Base-by-base conservation (phyloP, 2,329 filamentous ascomycete species). In the Cercospora zeae-maydis region DNA sequence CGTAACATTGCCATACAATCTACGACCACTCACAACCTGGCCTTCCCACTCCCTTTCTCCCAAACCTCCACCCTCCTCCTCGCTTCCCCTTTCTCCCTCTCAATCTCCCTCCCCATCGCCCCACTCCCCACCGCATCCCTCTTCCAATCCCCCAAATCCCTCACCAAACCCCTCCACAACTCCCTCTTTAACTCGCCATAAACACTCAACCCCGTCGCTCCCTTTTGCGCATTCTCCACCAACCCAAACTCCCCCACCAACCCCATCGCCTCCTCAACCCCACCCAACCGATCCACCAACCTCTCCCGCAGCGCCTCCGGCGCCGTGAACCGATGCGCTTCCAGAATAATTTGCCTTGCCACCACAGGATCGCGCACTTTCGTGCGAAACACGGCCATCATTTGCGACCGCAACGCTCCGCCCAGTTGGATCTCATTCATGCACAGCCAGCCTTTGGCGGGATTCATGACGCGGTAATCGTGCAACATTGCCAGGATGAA, bases 391-490 rank as follows among this genome's bases (percentile, higher is more conserved):
- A 95, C 84, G 54, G 82, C 80, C 59, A 84, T 84, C 89, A 96
- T 92, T 63, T 89, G 82, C 2, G 90, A 83, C 67, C 87, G 84
- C 36, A 95, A 83, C n/a, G 88, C 85, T 1, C 88, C 88, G 57
- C 91, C 90, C 65, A 95, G 89, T 68, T 92, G 87, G 13, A 95
- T 81, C 78, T 95, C 91, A 76, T 93, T 93, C 68, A 95, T 79
- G 76, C 91, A 93, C 39, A 90, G 75, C 76, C 86, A 93, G n/a
- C 91, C 91, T 19, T 83, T 81, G 1, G 81, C 72, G 0, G 88
- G 84, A 72, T 89, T 89, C 79, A 91, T 89, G 68, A 95, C 82
- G 30, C 91, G 85, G 79, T 95, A 95, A 58, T 93, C 90, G 77
- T 93, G 90, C 77, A 89, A 86, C 84, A 92, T 90, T 63, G 89